Percentiles rank a stretch among this genome's conserved stretches.
Evolutionary conservation across 1,284 basidiomycete genomes (phyloP).

Genomic region (Ustilago tritici): DNA sequence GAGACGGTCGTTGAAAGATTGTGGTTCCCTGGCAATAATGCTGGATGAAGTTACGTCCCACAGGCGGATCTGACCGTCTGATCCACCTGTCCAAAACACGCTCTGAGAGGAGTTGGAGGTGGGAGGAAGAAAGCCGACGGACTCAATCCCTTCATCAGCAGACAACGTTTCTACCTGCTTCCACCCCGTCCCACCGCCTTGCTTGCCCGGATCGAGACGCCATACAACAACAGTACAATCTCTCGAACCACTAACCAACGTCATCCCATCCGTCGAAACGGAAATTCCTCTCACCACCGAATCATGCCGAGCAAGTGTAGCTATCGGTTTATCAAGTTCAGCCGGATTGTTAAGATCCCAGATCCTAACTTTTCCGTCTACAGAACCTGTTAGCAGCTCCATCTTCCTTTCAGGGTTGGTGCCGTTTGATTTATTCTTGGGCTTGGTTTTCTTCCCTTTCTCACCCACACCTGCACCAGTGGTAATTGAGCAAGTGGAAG

Average conservation of each 20-base stretch:
- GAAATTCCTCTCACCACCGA: constrained; percentile 65
- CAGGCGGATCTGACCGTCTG: constrained; percentile 54
- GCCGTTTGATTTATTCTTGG: constrained; percentile 18
- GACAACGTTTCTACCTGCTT: constrained; percentile 57
- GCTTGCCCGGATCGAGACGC: constrained; percentile 22
- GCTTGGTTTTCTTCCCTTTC: constrained; percentile 18
- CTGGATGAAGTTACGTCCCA: constrained; percentile 50
- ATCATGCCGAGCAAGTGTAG: constrained; percentile 58
- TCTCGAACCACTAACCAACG: constrained; percentile 56
- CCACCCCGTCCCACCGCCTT: constrained; percentile 30
- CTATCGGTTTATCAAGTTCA: constrained; percentile 50
- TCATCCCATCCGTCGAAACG: constrained; percentile 52
- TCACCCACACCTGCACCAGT: background rate
- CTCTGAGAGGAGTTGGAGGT: constrained; percentile 74
- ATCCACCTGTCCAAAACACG: constrained; percentile 62
- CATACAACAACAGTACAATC: constrained; percentile 64
- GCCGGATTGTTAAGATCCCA: constrained; percentile 64
- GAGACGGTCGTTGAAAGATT: constrained; percentile 32
- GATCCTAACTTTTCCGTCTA: constrained; percentile 70
- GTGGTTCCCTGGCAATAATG: constrained; percentile 42
- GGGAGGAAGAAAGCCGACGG: constrained; percentile 52
- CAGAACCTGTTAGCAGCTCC: constrained; percentile 87
- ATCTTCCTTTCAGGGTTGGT: constrained; percentile 72
- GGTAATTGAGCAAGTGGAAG: constrained; percentile 58
- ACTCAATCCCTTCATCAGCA: constrained; percentile 64